Evolutionary conservation across 495 filamentous ascomycete species (phyloP).

Genomic region (Staphylotrichum tortipilum): DNA sequence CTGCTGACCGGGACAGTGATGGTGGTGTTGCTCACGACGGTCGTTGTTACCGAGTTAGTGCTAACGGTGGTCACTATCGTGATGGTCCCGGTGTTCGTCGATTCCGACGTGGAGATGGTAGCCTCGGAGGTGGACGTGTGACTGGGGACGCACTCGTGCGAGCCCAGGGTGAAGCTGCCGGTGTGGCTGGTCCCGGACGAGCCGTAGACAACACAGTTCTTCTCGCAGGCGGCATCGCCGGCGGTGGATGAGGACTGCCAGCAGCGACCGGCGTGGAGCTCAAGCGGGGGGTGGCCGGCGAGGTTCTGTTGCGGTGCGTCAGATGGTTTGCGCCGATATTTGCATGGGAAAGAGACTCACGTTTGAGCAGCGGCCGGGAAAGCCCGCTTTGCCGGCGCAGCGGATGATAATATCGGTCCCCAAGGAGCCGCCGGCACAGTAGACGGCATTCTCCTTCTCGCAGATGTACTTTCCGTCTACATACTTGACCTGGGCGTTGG

Average conservation of each 20-base stretch:
- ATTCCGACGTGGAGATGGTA: not conserved
- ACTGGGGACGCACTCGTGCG: constrained; percentile 7
- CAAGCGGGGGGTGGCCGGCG: constrained; percentile 21
- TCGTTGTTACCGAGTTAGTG: no score
- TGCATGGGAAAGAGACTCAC: constrained; percentile 5
- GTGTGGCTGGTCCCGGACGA: not conserved
- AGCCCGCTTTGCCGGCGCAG: constrained; percentile 17
- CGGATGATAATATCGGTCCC: constrained; percentile 29
- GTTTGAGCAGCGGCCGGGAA: constrained; percentile 19
- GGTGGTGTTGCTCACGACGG: no score
- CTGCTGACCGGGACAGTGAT: no score
- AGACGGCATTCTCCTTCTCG: constrained; percentile 16
- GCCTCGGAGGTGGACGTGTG: constrained; percentile 18
- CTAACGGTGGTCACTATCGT: no score
- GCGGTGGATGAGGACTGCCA: constrained; percentile 12
- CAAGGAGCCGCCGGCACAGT: constrained; percentile 24
- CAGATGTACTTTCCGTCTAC: constrained; percentile 16
- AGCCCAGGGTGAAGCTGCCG: constrained; percentile 18
- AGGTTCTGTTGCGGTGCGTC: constrained; percentile 14
- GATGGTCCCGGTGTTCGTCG: no score
- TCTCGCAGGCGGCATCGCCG: constrained; percentile 29
- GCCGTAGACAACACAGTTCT: constrained; percentile 32
- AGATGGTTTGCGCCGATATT: no score
- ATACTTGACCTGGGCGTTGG: constrained; percentile 19
- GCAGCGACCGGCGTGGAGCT: constrained; percentile 17